These are phyloP conservation scores for Emericellopsis atlantica DNA, from an alignment of 2,329 filamentous ascomycete species.

Conservation along the genomic window DNA sequence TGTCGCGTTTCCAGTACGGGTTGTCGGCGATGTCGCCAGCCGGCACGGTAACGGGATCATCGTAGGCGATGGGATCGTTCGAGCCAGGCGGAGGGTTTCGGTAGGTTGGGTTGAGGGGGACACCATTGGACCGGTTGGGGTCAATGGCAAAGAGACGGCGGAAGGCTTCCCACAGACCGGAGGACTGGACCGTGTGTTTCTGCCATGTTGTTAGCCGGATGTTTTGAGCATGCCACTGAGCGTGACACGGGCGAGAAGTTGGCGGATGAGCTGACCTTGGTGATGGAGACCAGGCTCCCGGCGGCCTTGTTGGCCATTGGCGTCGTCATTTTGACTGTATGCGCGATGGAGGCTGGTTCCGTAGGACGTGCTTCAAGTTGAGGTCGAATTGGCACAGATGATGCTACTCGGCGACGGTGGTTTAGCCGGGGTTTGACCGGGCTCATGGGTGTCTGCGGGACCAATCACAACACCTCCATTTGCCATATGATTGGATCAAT, in stretches of 20 bases:
- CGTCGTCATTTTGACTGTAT: conserved; percentile 41
- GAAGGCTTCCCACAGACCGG: conserved; percentile 75
- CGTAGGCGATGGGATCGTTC: conserved; percentile 23
- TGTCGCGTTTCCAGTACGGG: conserved; percentile 75
- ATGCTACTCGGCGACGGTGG: neutral
- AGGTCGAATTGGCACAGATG: neutral
- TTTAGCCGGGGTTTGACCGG: neutral
- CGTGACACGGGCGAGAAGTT: conserved; percentile 4
- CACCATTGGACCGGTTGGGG: conserved; percentile 76
- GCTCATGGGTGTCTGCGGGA: neutral
- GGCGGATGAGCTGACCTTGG: conserved; percentile 35
- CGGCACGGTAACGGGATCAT: conserved; percentile 45
- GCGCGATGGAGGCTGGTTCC: conserved; percentile 3
- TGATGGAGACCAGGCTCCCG: conserved; percentile 40
- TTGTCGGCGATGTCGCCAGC: conserved; percentile 30
- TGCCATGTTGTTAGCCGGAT: conserved; percentile 24
- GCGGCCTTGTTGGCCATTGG: conserved; percentile 45
- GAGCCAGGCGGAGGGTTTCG: conserved; percentile 58
- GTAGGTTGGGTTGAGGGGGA: conserved; percentile 87
- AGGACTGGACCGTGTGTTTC: conserved; percentile 94
- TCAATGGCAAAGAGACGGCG: conserved; percentile 72
- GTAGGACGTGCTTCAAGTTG: neutral
- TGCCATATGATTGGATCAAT: no score
- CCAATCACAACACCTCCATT: no score
- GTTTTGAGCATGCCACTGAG: conserved; percentile 1